These are phyloP conservation scores for Arthromyces matolae DNA, from an alignment of 768 basidiomycete genomes.

Conservation along the genomic window DNA sequence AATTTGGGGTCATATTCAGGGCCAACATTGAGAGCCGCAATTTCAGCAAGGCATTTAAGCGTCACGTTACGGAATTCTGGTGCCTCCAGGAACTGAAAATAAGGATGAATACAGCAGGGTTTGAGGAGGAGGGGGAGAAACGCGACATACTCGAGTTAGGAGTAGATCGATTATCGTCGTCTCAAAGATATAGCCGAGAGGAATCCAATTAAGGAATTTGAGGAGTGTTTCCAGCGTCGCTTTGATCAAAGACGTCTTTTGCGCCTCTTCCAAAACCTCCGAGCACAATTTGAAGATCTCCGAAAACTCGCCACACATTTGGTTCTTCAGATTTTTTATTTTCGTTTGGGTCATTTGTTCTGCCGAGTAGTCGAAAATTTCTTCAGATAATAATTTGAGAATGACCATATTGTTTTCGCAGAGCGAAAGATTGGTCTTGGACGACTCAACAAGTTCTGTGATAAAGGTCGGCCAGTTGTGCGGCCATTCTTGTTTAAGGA, in stretches of 20 bases:
- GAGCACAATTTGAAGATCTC: slow-evolving; percentile 98
- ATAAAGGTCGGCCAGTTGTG: slow-evolving; percentile 99
- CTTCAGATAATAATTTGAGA: slow-evolving; percentile 93
- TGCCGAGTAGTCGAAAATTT: slow-evolving; percentile 98
- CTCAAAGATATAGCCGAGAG: slow-evolving; percentile 97
- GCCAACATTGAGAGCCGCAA: slow-evolving; percentile 90
- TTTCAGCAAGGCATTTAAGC: slow-evolving; percentile 94
- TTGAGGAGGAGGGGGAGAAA: background rate
- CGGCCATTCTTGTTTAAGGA: slow-evolving; percentile 99
- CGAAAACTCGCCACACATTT: slow-evolving; percentile 95
- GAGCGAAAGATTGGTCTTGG: slow-evolving; percentile 90
- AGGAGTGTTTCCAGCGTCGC: slow-evolving; percentile 93
- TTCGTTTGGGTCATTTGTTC: slow-evolving; percentile 98
- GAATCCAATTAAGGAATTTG: slow-evolving; percentile 98
- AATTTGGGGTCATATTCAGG: slow-evolving; percentile 98
- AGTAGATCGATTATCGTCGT: slow-evolving; percentile 95
- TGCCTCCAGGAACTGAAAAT: slow-evolving; percentile 84
- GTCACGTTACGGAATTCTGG: slow-evolving; percentile 97
- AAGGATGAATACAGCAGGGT: slow-evolving; percentile 11
- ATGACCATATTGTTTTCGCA: slow-evolving; percentile 99
- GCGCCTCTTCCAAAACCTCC: slow-evolving; percentile 95
- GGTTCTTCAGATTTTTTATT: slow-evolving; percentile 95
- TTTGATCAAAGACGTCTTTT: slow-evolving; percentile 90
- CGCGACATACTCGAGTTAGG: slow-evolving; percentile 75
- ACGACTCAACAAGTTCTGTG: slow-evolving; percentile 93